Evolutionary conservation across 83 land plant genomes (phyloP).

Genomic region (Picea engelmannii): DNA sequence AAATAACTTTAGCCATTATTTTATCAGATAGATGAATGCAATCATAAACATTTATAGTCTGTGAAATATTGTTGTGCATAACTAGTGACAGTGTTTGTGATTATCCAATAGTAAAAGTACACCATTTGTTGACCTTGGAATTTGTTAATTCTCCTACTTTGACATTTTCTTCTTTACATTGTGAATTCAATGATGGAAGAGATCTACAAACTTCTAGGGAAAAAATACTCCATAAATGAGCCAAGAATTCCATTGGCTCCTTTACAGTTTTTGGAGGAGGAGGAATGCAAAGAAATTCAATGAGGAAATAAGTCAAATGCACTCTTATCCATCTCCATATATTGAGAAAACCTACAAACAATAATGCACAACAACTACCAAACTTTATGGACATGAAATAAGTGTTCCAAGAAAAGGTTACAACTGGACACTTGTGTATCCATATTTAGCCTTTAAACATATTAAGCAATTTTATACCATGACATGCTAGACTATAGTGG

Average conservation of each 20-base stretch:
- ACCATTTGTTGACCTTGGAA: neutral
- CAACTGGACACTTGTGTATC: no score
- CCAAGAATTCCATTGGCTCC: conserved; percentile 79
- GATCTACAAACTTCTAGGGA: conserved; percentile 63
- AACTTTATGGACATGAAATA: no score
- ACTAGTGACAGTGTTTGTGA: neutral
- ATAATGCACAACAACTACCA: no score
- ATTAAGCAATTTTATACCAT: no score
- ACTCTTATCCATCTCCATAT: no score
- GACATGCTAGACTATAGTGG: no score
- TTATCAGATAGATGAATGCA: neutral
- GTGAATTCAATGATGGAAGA: conserved; percentile 7
- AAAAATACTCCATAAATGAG: conserved; percentile 75
- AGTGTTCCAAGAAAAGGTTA: no score
- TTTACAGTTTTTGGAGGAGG: conserved; percentile 67
- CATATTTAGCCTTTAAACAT: no score
- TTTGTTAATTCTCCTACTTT: neutral
- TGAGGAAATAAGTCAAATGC: no score
- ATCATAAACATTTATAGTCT: neutral
- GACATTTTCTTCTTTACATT: neutral
- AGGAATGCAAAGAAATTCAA: neutral
- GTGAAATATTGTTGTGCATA: conserved; percentile 13
- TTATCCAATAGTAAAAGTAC: conserved; percentile 9
- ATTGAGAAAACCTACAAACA: no score
- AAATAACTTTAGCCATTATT: neutral